These are phyloP conservation scores for Amanita polypyramis DNA, from an alignment of 768 basidiomycete genomes.

Conservation along the genomic window DNA sequence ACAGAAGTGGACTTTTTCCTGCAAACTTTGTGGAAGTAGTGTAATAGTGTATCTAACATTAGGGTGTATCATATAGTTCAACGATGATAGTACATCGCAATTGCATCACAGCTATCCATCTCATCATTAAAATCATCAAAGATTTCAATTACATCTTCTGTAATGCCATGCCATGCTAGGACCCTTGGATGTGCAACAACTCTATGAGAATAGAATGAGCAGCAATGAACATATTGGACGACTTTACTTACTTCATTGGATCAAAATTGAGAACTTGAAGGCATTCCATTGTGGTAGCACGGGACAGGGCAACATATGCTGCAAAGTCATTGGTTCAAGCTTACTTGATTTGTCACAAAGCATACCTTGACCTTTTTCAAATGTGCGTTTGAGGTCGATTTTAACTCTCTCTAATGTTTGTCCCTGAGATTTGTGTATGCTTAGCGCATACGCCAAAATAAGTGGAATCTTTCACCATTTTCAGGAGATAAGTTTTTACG, in stretches of 20 bases:
- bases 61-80: background rate
- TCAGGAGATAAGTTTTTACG: background rate
- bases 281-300: slow-evolving; percentile 55
- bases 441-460: slow-evolving; percentile 82
- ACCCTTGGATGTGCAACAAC: slow-evolving; percentile 58
- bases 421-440: slow-evolving; percentile 85
- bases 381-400: slow-evolving; percentile 64
- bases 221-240: background rate
- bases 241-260: slow-evolving; percentile 35
- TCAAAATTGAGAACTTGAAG: slow-evolving; percentile 60
- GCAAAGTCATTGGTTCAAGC: background rate
- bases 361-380: slow-evolving; percentile 73
- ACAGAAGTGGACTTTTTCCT: slow-evolving; percentile 61
- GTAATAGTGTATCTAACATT: slow-evolving; percentile 12
- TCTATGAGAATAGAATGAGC: slow-evolving; percentile 22
- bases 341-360: background rate
- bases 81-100: slow-evolving; percentile 21
- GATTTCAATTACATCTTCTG: slow-evolving; percentile 12
- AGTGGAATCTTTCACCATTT: slow-evolving; percentile 44
- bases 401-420: slow-evolving; percentile 81
- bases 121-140: slow-evolving; percentile 21
- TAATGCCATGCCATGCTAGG: slow-evolving; percentile 39
- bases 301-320: slow-evolving; percentile 69
- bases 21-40: slow-evolving; percentile 76
- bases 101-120: slow-evolving; percentile 27